Evolutionary conservation across 306 rosid species (phyloP).

Genomic region (Clitoria ternatea): DNA sequence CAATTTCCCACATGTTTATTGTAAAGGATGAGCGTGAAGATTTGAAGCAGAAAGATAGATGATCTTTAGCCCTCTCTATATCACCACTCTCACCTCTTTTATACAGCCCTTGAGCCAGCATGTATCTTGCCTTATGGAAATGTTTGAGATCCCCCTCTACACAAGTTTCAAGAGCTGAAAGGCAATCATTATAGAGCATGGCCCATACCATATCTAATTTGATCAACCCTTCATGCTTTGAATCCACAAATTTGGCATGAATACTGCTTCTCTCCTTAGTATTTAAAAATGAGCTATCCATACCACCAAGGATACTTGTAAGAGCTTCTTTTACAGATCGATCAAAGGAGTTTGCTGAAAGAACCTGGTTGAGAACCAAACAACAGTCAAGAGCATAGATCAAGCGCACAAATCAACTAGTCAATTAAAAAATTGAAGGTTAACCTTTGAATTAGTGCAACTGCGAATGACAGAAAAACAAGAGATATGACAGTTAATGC

Average conservation of each 20-base stretch:
- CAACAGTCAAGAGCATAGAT: conserved; percentile 4
- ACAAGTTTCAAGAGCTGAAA: conserved; percentile 89
- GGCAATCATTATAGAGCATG: conserved; percentile 83
- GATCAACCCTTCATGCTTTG: conserved; percentile 46
- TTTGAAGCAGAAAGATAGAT: conserved; percentile 95
- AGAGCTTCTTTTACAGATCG: conserved; percentile 58
- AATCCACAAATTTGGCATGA: conserved; percentile 40
- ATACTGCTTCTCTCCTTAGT: conserved; percentile 34
- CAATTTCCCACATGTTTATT: conserved; percentile 99
- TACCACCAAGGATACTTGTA: conserved; percentile 40
- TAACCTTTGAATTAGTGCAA: neutral
- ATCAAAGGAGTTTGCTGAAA: conserved; percentile 66
- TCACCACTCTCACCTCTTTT: conserved; percentile 67
- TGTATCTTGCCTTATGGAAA: conserved; percentile 97
- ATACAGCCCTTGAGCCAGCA: conserved; percentile 87
- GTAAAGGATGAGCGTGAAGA: conserved; percentile 96
- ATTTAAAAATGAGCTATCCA: conserved; percentile 33
- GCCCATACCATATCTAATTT: conserved; percentile 67
- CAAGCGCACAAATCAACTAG: neutral
- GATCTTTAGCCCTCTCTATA: conserved; percentile 87
- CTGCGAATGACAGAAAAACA: neutral
- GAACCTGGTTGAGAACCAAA: conserved; percentile 56
- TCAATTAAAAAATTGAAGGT: neutral
- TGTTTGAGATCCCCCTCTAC: conserved; percentile 98
- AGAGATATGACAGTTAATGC: conserved; percentile 7